A percentile compares a stretch with the other conserved stretches of the same genome.
phyloP scores from a whole-genome alignment of 345 rosid species.

The Bruguiera parviflora region DNA sequence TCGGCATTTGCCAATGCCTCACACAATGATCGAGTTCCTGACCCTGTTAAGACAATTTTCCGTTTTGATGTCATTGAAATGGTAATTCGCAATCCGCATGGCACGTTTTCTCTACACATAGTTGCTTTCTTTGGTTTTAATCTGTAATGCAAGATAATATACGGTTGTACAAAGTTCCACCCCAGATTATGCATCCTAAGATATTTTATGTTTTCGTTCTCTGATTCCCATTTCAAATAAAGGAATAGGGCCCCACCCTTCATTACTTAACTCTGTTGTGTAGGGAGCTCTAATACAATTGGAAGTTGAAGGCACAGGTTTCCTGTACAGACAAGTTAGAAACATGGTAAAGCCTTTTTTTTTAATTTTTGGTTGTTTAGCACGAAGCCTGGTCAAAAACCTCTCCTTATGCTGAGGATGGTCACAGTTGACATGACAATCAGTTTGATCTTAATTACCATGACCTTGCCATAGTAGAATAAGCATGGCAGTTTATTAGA shows the following conservation, averaged over 20 bases:
- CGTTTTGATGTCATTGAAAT: constrained; percentile 60
- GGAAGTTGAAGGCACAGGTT: constrained; percentile 90
- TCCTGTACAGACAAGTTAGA: constrained; percentile 85
- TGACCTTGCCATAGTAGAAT: not conserved
- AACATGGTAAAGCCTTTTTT: constrained; percentile 55
- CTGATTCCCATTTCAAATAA: not conserved
- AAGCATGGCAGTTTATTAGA: not conserved
- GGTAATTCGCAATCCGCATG: constrained; percentile 39
- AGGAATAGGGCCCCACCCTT: not conserved
- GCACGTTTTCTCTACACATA: not conserved
- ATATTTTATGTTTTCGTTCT: not conserved
- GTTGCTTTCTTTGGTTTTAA: not conserved
- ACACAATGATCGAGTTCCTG: constrained; percentile 54
- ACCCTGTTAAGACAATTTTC: constrained; percentile 68
- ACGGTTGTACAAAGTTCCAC: not conserved
- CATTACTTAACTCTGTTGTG: constrained; percentile 9
- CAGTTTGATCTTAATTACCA: not conserved
- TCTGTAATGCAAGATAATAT: not conserved
- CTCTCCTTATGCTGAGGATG: not conserved
- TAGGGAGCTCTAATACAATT: constrained; percentile 77
- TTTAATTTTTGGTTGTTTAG: not conserved
- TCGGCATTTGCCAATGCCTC: constrained; percentile 86
- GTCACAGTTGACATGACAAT: not conserved
- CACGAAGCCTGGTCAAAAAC: not conserved
- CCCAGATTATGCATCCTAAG: not conserved